These are phyloP conservation scores for Linaria vulgaris DNA, from an alignment of 257 asterid species.

Conservation along the genomic window DNA sequence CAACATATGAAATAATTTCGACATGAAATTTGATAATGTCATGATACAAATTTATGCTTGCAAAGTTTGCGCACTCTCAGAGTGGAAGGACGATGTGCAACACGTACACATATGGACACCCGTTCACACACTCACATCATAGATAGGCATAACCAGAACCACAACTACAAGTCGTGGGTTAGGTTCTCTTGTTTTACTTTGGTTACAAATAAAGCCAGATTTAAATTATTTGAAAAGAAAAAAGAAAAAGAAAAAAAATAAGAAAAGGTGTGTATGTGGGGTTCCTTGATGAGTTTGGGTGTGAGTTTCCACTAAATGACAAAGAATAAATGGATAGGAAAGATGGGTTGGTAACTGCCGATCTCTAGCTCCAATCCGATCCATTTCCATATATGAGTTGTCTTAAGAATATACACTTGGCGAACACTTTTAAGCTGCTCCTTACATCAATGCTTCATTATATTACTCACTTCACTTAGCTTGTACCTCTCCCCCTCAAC, in stretches of 20 bases:
- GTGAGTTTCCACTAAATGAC: conserved; percentile 45
- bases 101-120: too few relatives aligned
- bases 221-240: too few relatives aligned
- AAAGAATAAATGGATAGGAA: conserved; percentile 60
- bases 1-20: too few relatives aligned
- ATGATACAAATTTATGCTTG: too few relatives aligned
- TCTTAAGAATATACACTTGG: conserved; percentile 9
- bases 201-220: conserved; percentile 14
- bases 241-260: too few relatives aligned
- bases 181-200: conserved; percentile 39
- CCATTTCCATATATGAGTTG: conserved; percentile 19
- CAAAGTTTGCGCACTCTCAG: too few relatives aligned
- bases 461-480: conserved; percentile 17
- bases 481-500: conserved; percentile 30
- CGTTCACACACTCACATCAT: too few relatives aligned
- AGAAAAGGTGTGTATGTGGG: too few relatives aligned
- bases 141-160: conserved; percentile 49
- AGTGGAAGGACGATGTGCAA: too few relatives aligned
- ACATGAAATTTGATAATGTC: too few relatives aligned
- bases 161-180: conserved; percentile 53
- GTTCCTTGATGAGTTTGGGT: conserved; percentile 18
- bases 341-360: conserved; percentile 60
- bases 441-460: conserved; percentile 16
- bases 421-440: conserved; percentile 15
- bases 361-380: conserved; percentile 41